These are phyloP conservation scores for Malassezia arunalokei DNA, from an alignment of 1,284 basidiomycete genomes.

Conservation along the genomic window DNA sequence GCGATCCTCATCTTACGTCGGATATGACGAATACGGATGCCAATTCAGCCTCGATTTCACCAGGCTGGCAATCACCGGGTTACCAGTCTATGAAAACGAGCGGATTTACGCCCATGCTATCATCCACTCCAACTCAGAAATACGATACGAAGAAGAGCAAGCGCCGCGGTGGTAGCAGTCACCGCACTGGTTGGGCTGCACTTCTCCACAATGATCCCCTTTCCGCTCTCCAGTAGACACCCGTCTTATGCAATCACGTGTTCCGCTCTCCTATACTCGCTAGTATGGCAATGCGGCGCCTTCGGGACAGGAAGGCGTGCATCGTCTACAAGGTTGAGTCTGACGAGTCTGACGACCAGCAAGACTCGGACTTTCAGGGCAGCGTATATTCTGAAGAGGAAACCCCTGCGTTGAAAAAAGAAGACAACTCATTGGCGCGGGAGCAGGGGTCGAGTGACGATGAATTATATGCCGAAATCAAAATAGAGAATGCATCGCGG, in stretches of 20 bases:
- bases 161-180: not conserved
- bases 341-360: not conserved
- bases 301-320: not conserved
- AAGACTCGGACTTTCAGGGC: not conserved
- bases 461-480: too few species aligned
- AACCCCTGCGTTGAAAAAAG: not conserved
- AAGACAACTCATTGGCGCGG: not conserved
- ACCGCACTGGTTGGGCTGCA: conserved; percentile 9
- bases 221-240: not conserved
- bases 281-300: not conserved
- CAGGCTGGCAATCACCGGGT: too few species aligned
- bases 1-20: too few species aligned
- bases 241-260: not conserved
- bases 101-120: too few species aligned
- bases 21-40: too few species aligned
- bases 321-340: conserved; percentile 3
- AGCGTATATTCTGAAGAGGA: not conserved
- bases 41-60: too few species aligned
- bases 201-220: conserved; percentile 10
- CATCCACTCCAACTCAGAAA: not conserved
- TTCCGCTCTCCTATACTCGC: not conserved
- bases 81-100: too few species aligned
- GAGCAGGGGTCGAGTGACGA: too few species aligned
- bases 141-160: not conserved
- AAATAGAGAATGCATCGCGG: too few species aligned